Percentiles rank a stretch among this genome's conserved stretches.
These are phyloP conservation scores for Solidago caesia DNA, from an alignment of 129 eudicot genomes.

Conservation along the genomic window DNA sequence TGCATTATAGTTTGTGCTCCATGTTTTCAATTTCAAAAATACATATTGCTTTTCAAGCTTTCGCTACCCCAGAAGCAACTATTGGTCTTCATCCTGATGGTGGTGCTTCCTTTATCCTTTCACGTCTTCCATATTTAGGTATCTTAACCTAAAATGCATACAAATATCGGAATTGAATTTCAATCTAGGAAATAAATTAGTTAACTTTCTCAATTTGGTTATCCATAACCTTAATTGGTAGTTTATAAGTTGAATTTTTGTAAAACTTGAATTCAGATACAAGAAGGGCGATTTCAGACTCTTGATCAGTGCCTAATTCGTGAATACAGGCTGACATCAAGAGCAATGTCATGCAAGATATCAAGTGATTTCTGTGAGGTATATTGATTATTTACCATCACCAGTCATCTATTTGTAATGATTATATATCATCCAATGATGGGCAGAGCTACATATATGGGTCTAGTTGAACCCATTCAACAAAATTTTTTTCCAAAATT, in stretches of 20 bases:
- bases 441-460: too few relatives aligned
- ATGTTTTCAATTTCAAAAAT: background rate
- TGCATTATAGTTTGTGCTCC: background rate
- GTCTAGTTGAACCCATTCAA: too few relatives aligned
- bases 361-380: constrained; percentile 70
- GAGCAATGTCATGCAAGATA: constrained; percentile 49
- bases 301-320: constrained; percentile 66
- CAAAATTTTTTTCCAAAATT: too few relatives aligned
- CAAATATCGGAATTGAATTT: background rate
- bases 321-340: constrained; percentile 69
- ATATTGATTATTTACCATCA: background rate
- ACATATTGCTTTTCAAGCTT: constrained; percentile 39
- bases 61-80: constrained; percentile 75
- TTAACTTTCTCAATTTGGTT: constrained; percentile 21
- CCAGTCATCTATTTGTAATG: too few relatives aligned
- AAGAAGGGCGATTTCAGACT: constrained; percentile 77
- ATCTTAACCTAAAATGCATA: background rate
- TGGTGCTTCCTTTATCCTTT: constrained; percentile 73
- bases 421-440: too few relatives aligned
- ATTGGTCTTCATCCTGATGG: constrained; percentile 90
- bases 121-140: constrained; percentile 72
- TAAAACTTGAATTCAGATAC: constrained; percentile 40
- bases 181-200: background rate
- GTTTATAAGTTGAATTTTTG: background rate
- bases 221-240: constrained; percentile 67